Conservation (phyloP, 768 basidiomycete genomes). For the Pleurotus tuoliensis region DNA sequence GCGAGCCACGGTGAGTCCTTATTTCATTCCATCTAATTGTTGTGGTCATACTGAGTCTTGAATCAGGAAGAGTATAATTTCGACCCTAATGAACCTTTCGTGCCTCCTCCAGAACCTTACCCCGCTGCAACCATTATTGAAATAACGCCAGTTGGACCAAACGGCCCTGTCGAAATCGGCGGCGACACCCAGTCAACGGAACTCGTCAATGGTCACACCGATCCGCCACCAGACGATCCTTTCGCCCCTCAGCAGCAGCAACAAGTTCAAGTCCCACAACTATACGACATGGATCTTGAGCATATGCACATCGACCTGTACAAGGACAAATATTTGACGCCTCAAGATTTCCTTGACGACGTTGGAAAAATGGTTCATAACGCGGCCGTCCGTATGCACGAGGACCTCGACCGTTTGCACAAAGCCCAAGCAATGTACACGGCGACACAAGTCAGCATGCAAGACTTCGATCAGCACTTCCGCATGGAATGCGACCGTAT, state of each 20-base stretch:
- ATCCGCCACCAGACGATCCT: constrained; percentile 31
- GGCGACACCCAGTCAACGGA: constrained; percentile 32
- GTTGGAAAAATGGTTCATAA: constrained; percentile 80
- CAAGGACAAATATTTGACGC: constrained; percentile 81
- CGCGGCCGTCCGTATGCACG: constrained; percentile 47
- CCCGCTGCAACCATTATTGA: constrained; percentile 23
- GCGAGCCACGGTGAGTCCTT: constrained; percentile 58
- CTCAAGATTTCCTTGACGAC: constrained; percentile 83
- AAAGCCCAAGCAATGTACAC: constrained; percentile 89
- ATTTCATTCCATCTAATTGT: constrained; percentile 7
- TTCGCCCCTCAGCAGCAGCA: constrained; percentile 30
- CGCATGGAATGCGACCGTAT: constrained; percentile 83
- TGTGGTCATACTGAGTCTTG: constrained; percentile 1
- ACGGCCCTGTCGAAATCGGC: constrained; percentile 41
- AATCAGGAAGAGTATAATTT: constrained; percentile 73
- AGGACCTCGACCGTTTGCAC: constrained; percentile 72
- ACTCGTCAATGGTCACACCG: constrained; percentile 31
- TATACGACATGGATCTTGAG: constrained; percentile 90
- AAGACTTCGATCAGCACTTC: constrained; percentile 81
- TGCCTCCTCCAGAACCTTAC: constrained; percentile 9
- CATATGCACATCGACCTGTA: constrained; percentile 84
- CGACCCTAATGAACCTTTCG: constrained; percentile 26
- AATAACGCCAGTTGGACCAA: constrained; percentile 28
- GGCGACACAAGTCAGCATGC: constrained; percentile 79
- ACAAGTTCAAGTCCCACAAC: constrained; percentile 38